phyloP scores from a whole-genome alignment of 2,329 filamentous ascomycete species.

The Penicillium sp. region DNA sequence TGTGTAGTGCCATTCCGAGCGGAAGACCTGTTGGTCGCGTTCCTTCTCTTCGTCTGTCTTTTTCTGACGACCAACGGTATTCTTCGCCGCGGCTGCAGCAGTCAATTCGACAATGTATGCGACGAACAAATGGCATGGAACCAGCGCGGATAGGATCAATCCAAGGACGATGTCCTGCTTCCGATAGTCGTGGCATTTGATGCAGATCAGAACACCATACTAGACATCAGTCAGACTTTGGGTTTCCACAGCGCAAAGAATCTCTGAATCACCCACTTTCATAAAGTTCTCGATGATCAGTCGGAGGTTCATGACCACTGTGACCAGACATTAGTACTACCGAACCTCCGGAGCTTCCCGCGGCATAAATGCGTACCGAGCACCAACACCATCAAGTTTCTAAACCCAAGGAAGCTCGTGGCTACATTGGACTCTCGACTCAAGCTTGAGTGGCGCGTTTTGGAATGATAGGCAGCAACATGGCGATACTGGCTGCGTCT shows the following conservation, averaged over 20 bases:
- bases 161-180: slow-evolving; percentile 74
- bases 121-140: slow-evolving; percentile 85
- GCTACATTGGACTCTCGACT: slow-evolving; percentile 74
- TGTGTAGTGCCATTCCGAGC: slow-evolving; percentile 74
- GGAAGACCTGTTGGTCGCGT: slow-evolving; percentile 62
- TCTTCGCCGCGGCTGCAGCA: slow-evolving; percentile 75
- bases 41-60: slow-evolving; percentile 59
- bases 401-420: slow-evolving; percentile 88
- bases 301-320: slow-evolving; percentile 88
- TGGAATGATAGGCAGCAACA: slow-evolving; percentile 79
- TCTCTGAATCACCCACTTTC: slow-evolving; percentile 58
- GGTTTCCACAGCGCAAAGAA: not conserved
- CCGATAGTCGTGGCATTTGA: slow-evolving; percentile 84
- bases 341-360: not conserved
- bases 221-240: slow-evolving; percentile 36
- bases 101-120: slow-evolving; percentile 86
- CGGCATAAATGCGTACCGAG: slow-evolving; percentile 57
- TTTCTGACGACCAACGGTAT: slow-evolving; percentile 59
- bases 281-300: slow-evolving; percentile 96
- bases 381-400: slow-evolving; percentile 94
- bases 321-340: slow-evolving; percentile 8
- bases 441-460: slow-evolving; percentile 71
- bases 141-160: slow-evolving; percentile 74
- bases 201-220: slow-evolving; percentile 93
- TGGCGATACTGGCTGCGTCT: slow-evolving; percentile 77